phyloP scores from a whole-genome alignment of 352 stramenopile species.

The Globisporangium abappressorium region DNA sequence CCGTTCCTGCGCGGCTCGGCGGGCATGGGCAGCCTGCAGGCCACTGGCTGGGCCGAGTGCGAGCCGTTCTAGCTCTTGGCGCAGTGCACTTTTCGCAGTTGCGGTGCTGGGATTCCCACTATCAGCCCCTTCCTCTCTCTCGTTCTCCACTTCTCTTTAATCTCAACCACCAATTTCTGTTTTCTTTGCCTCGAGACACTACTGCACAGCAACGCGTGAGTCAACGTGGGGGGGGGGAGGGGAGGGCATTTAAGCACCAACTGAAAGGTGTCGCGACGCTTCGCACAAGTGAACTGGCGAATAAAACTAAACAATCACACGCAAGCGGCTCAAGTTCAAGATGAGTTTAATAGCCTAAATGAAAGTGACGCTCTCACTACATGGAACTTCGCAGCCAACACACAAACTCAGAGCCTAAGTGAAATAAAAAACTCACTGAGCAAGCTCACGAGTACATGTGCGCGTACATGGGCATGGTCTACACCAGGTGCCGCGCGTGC shows the following conservation, averaged over 20 bases:
- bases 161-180: neutral
- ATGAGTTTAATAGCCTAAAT: too few species aligned
- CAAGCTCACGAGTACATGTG: too few species aligned
- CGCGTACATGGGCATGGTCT: too few species aligned
- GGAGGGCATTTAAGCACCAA: neutral
- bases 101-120: neutral
- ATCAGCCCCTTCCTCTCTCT: neutral
- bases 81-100: neutral
- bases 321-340: neutral
- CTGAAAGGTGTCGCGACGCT: neutral
- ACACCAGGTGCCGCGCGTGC: too few species aligned
- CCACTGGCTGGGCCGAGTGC: conserved; percentile 58
- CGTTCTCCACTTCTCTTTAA: neutral
- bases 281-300: neutral
- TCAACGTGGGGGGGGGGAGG: neutral
- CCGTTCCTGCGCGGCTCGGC: conserved; percentile 52
- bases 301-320: neutral
- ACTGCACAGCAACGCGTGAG: neutral
- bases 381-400: too few species aligned
- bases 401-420: too few species aligned
- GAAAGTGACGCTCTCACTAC: too few species aligned
- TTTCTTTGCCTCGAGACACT: neutral
- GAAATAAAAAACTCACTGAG: too few species aligned
- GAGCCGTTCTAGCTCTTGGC: conserved; percentile 41
- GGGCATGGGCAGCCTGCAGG: conserved; percentile 45